Evolutionary conservation across 2,329 filamentous ascomycete species (phyloP), one percentile per base, ranked within the genome.

Genomic region (Parasarocladium wereldwijsianum): DNA sequence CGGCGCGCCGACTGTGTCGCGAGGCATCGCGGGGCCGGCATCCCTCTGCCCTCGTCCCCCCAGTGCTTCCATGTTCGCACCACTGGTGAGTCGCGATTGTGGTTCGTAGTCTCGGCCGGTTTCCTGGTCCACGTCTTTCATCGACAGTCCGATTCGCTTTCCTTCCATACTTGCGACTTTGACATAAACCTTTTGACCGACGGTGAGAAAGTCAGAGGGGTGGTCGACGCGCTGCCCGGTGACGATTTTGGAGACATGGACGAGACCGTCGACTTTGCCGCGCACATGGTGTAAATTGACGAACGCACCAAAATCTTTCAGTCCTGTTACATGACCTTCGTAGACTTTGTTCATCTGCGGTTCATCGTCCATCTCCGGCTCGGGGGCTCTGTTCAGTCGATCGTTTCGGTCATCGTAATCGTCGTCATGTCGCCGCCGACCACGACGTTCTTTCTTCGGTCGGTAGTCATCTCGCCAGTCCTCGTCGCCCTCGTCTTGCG

Each of bases 251-350:
- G 87, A 94, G 17, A 98, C 75, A 48, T 98, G 90, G 1, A 98
- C 87, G 39, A 98, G 62, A 0, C 90, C 90, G 47, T 94, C 86
- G 1, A 92, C 79, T 51, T 85, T 92, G 26, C 86, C 87, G 43
- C 67, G 75, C 2, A 98, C 78, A 12, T 85, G 80, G 40, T 77
- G 70, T n/a, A 98, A 51, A 41, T 92, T 93, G 34, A 96, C 85
- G 52, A 98, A 98, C 1, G 76, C 85, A 8, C 90, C 90, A 54
- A 96, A 98, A 37, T 94, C 84, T 45, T 94, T 96, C 32, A 98
- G 65, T 0, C 86, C 85, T 0, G 84, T 94, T 10, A 96, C 82
- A 44, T 77, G 76, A 2, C 90, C 90, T 38, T 84, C 70, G 45
- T 98, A 98, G 3, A 94, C 59, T 49, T 98, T 98, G 61, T 76